Conservation (phyloP, 495 filamentous ascomycete species). For the Daldinia loculata region DNA sequence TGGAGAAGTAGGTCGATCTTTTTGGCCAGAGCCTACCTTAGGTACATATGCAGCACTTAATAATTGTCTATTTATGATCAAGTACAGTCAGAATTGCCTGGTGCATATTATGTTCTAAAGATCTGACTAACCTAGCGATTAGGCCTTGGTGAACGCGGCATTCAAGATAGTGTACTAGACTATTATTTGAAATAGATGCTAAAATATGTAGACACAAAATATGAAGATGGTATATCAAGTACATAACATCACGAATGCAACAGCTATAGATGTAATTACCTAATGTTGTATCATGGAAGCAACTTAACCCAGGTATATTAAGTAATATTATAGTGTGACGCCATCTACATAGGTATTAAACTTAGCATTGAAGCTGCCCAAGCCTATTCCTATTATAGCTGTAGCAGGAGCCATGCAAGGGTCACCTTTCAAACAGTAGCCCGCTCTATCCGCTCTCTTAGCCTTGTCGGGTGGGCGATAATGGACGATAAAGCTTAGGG, state of each 20-base stretch:
- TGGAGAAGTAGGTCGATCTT: conserved; percentile 14
- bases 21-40: conserved; percentile 1
- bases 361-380: neutral
- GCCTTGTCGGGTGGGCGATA: conserved; percentile 19
- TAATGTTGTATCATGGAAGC: neutral
- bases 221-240: too few species aligned
- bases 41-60: neutral
- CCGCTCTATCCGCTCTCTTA: conserved; percentile 22
- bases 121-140: neutral
- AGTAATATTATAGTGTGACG: neutral
- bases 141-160: neutral
- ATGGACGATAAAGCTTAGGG: conserved; percentile 17
- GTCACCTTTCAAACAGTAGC: conserved; percentile 17
- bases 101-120: neutral
- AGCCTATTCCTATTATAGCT: neutral
- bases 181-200: neutral
- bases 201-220: neutral
- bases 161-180: neutral
- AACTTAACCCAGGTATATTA: neutral
- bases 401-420: conserved; percentile 3
- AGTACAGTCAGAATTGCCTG: neutral
- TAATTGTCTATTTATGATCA: neutral
- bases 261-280: too few species aligned
- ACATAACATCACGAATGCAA: too few species aligned
- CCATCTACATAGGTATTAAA: neutral